phyloP scores from a whole-genome alignment of 352 stramenopile genomes.

The Pythium phragmiticola region DNA sequence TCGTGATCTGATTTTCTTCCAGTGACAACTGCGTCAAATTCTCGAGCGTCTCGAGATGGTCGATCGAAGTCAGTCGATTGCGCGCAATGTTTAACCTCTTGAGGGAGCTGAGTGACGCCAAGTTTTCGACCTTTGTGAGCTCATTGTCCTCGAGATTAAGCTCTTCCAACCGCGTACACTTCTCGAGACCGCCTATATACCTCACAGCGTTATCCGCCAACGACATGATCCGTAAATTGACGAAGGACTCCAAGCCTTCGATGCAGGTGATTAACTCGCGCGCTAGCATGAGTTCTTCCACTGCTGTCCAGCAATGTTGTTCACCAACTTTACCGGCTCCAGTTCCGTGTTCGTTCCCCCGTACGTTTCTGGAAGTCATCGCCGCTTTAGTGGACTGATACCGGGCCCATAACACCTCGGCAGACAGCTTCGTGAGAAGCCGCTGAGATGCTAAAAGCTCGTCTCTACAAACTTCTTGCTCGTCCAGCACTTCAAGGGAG shows the following conservation, averaged over 20 bases:
- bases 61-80: conserved; percentile 68
- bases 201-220: conserved; percentile 75
- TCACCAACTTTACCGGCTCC: conserved; percentile 8
- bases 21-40: conserved; percentile 78
- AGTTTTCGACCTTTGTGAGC: conserved; percentile 62
- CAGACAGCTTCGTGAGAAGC: conserved; percentile 49
- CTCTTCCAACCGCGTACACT: conserved; percentile 69
- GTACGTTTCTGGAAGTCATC: neutral
- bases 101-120: conserved; percentile 51
- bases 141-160: conserved; percentile 80
- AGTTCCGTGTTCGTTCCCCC: neutral
- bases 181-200: conserved; percentile 49
- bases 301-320: conserved; percentile 38
- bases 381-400: conserved; percentile 10
- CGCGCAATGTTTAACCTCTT: conserved; percentile 79
- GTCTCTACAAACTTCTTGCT: conserved; percentile 41
- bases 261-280: conserved; percentile 59
- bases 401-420: conserved; percentile 40
- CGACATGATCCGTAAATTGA: conserved; percentile 57
- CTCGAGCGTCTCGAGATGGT: conserved; percentile 54
- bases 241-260: conserved; percentile 48
- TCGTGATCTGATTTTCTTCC: conserved; percentile 84
- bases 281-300: conserved; percentile 68
- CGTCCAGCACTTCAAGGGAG: conserved; percentile 45
- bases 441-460: conserved; percentile 37